A percentile compares a stretch with the other conserved stretches of the same genome.
phyloP scores from a whole-genome alignment of 805 yeast species.

The Pichia nanzhaoensis region DNA sequence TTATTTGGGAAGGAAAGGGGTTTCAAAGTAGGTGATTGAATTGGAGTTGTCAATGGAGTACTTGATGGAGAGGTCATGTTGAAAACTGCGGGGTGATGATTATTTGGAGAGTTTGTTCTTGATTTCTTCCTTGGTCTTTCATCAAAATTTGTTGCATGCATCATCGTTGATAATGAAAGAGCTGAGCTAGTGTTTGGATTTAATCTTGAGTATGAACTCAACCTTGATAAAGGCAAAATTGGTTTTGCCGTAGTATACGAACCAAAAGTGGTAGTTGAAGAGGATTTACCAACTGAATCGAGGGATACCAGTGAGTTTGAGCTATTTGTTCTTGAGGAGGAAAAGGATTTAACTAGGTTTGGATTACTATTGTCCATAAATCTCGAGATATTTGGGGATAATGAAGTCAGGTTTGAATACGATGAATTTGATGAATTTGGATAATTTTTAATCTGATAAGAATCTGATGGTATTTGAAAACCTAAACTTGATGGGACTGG shows the following conservation, averaged over 20 bases:
- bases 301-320: slow-evolving; percentile 28
- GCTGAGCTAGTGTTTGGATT: slow-evolving; percentile 1
- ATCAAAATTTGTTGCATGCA: slow-evolving; percentile 11
- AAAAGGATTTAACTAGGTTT: slow-evolving; percentile 25
- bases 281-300: slow-evolving; percentile 22
- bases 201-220: slow-evolving; percentile 22
- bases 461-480: slow-evolving; percentile 1
- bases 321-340: slow-evolving; percentile 29
- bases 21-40: slow-evolving; percentile 32
- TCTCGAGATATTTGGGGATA: background rate
- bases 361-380: background rate
- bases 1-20: slow-evolving; percentile 15
- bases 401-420: background rate
- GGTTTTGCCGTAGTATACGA: slow-evolving; percentile 14
- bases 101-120: slow-evolving; percentile 27
- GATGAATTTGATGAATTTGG: background rate
- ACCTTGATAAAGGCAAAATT: slow-evolving; percentile 7
- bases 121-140: slow-evolving; percentile 31
- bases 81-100: slow-evolving; percentile 30
- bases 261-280: slow-evolving; percentile 25
- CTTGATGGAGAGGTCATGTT: slow-evolving; percentile 30
- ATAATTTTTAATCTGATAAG: slow-evolving; percentile 2
- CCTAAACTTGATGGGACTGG: slow-evolving; percentile 5
- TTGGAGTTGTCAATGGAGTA: slow-evolving; percentile 29
- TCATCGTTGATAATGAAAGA: slow-evolving; percentile 22